phyloP scores from a whole-genome alignment of 345 rosid genomes.

The Bruguiera sexangula region DNA sequence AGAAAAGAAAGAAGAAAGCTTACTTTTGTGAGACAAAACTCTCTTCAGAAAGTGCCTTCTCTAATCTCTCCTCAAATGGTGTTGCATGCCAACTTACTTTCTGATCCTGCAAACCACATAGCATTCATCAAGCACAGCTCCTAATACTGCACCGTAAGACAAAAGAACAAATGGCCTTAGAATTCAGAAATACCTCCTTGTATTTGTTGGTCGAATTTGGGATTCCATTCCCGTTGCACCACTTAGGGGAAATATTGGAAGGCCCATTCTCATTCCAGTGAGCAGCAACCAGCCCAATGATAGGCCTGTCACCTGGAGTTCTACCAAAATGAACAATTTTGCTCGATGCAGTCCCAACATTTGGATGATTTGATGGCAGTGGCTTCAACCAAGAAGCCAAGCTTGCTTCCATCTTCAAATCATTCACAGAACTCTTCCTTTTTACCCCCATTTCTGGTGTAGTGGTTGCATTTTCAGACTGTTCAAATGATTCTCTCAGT shows the following conservation, averaged over 20 bases:
- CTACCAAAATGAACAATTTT: slow-evolving; percentile 31
- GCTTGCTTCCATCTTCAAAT: slow-evolving; percentile 43
- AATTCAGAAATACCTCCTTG: slow-evolving; percentile 59
- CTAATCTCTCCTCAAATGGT: slow-evolving; percentile 91
- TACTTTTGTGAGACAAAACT: slow-evolving; percentile 50
- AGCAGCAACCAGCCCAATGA: slow-evolving; percentile 79
- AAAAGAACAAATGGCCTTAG: background rate
- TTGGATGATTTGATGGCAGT: slow-evolving; percentile 15
- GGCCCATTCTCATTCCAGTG: slow-evolving; percentile 76
- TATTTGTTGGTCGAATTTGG: slow-evolving; percentile 93
- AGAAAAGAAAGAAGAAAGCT: background rate
- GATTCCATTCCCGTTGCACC: slow-evolving; percentile 98
- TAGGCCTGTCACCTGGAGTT: slow-evolving; percentile 72
- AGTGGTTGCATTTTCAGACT: slow-evolving; percentile 36
- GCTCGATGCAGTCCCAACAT: slow-evolving; percentile 16
- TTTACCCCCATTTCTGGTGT: slow-evolving; percentile 22
- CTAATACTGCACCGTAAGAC: background rate
- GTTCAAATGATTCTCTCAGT: slow-evolving; percentile 30
- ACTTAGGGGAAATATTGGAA: slow-evolving; percentile 52
- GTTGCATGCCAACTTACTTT: slow-evolving; percentile 98
- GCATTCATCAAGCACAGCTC: background rate
- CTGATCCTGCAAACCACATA: slow-evolving; percentile 64
- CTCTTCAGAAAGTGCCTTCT: slow-evolving; percentile 88
- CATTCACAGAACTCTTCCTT: slow-evolving; percentile 23
- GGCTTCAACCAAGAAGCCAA: slow-evolving; percentile 62